These are phyloP conservation scores for Didymella keratinophila DNA, from an alignment of 2,329 filamentous ascomycete species.

Conservation along the genomic window DNA sequence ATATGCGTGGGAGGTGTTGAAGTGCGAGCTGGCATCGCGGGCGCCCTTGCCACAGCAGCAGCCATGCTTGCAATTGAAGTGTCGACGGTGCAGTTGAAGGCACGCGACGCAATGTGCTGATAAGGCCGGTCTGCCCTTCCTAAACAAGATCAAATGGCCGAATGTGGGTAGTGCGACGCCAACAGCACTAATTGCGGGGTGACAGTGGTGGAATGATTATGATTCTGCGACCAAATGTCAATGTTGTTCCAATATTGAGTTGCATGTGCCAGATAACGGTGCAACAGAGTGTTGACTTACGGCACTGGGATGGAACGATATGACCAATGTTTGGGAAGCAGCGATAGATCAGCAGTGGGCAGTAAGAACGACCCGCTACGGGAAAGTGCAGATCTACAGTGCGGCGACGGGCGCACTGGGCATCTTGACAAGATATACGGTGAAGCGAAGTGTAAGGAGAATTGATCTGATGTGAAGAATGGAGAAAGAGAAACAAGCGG, in stretches of 20 bases:
- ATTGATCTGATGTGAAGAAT: slow-evolving; percentile 26
- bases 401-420: slow-evolving; percentile 28
- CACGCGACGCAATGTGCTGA: slow-evolving; percentile 33
- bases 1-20: slow-evolving; percentile 62
- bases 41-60: slow-evolving; percentile 52
- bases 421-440: slow-evolving; percentile 29
- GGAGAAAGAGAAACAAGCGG: slow-evolving; percentile 30
- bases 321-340: slow-evolving; percentile 5
- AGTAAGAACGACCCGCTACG: slow-evolving; percentile 24
- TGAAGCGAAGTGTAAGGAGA: slow-evolving; percentile 14
- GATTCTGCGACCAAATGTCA: slow-evolving; percentile 11
- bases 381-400: slow-evolving; percentile 36
- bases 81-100: slow-evolving; percentile 35
- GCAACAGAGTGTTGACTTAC: slow-evolving; percentile 10
- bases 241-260: slow-evolving; percentile 22
- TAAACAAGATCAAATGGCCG: slow-evolving; percentile 12
- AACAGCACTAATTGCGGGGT: slow-evolving; percentile 21
- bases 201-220: slow-evolving; percentile 15
- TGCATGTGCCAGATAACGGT: slow-evolving; percentile 21
- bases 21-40: slow-evolving; percentile 47
- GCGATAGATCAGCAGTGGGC: slow-evolving; percentile 28
- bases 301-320: background rate
- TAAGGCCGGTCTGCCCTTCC: slow-evolving; percentile 22
- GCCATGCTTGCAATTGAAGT: slow-evolving; percentile 48
- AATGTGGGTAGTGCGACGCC: slow-evolving; percentile 18